Percentiles rank a stretch among this genome's conserved stretches.
Conservation (phyloP, 208 protist species). For the Leishmania turanica region DNA sequence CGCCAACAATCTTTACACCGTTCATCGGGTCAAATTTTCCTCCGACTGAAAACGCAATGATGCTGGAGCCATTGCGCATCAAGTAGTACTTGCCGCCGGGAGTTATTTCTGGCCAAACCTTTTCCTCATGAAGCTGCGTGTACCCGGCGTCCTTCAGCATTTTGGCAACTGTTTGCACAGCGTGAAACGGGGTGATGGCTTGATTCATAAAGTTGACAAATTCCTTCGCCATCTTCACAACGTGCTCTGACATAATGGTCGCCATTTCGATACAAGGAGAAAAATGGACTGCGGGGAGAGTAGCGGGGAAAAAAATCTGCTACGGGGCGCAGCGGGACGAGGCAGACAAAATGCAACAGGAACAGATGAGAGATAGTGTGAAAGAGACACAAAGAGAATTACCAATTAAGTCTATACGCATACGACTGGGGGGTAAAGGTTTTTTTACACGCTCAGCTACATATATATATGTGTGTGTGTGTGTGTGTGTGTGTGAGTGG, state of each 20-base stretch:
- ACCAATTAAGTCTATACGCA: neutral
- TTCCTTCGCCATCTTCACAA: constrained; percentile 45
- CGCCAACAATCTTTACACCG: constrained; percentile 96
- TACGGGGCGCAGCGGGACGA: neutral
- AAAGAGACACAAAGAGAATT: neutral
- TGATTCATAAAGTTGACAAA: constrained; percentile 76
- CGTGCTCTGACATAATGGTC: constrained; percentile 28
- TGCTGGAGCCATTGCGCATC: constrained; percentile 95
- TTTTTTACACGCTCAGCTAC: neutral
- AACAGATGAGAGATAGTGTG: neutral
- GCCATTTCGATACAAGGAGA: constrained; percentile 4
- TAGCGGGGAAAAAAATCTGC: neutral
- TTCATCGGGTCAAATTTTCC: constrained; percentile 82
- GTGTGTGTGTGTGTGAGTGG: neutral
- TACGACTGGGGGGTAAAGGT: neutral
- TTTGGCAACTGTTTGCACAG: constrained; percentile 51
- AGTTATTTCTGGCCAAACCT: constrained; percentile 62
- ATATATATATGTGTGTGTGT: neutral
- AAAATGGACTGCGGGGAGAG: neutral
- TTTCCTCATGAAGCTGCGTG: constrained; percentile 57
- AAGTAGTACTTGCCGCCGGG: constrained; percentile 96
- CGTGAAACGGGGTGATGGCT: constrained; percentile 80
- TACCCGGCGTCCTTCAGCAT: constrained; percentile 62
- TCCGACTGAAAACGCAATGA: constrained; percentile 97
- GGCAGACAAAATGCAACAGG: neutral